Conservation (phyloP, 1,284 basidiomycete genomes). For the Puccinia triticina region DNA sequence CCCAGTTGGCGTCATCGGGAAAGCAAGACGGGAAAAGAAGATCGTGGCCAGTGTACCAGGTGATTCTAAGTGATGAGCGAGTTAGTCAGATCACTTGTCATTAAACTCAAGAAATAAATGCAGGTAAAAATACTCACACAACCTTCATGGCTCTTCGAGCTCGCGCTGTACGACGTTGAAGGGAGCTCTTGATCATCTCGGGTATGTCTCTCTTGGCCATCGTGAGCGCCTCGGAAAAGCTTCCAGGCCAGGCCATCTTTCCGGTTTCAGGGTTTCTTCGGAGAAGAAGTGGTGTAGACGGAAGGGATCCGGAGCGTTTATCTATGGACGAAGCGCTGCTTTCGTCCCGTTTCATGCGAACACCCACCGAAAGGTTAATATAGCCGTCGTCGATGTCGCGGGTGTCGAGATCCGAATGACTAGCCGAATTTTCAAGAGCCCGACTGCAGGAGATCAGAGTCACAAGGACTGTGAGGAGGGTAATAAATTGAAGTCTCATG, state of each 20-base stretch:
- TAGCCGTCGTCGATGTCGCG: slow-evolving; percentile 8
- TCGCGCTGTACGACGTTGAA: neutral
- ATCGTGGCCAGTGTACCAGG: slow-evolving; percentile 44
- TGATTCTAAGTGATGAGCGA: slow-evolving; percentile 4
- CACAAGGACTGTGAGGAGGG: slow-evolving; percentile 9
- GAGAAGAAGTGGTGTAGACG: slow-evolving; percentile 1
- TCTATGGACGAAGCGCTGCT: neutral
- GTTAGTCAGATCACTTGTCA: neutral
- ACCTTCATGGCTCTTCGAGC: slow-evolving; percentile 6
- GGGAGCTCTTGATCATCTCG: neutral
- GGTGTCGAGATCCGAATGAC: neutral
- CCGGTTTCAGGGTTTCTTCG: slow-evolving; percentile 12
- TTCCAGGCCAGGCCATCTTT: neutral
- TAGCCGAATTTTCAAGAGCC: neutral
- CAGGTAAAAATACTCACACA: neutral
- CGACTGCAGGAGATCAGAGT: neutral
- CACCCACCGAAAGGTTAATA: slow-evolving; percentile 15
- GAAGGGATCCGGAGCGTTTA: neutral
- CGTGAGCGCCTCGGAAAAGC: slow-evolving; percentile 12
- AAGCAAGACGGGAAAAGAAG: slow-evolving; percentile 37
- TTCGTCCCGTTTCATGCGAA: slow-evolving; percentile 29
- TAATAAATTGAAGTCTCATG: slow-evolving; percentile 9
- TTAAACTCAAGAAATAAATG: neutral
- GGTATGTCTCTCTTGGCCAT: slow-evolving; percentile 31
- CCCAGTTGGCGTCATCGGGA: slow-evolving; percentile 21